A percentile compares a stretch with the other conserved stretches of the same genome.
phyloP scores from a whole-genome alignment of 2,329 filamentous ascomycete genomes.

The Emmonsia crescens region DNA sequence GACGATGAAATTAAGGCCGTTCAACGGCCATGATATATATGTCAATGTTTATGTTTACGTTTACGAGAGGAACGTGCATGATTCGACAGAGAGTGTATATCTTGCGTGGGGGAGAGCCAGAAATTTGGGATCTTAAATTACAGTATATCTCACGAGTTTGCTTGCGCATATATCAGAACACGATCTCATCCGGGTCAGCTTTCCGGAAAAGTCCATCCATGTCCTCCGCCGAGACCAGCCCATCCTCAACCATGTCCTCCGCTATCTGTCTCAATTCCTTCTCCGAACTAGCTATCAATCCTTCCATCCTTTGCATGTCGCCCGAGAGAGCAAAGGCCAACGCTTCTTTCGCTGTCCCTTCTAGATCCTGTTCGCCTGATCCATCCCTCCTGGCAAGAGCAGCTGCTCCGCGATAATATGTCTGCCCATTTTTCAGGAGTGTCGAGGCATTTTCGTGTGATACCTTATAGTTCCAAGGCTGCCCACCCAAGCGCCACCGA shows the following conservation, averaged over 20 bases:
- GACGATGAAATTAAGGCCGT: conserved; percentile 31
- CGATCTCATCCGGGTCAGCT: conserved; percentile 13
- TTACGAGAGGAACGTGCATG: not conserved
- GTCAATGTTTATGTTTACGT: not conserved
- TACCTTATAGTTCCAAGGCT: conserved; percentile 33
- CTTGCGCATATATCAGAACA: conserved; percentile 8
- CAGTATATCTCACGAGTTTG: not conserved
- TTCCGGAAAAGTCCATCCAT: conserved; percentile 7
- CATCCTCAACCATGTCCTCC: conserved; percentile 44
- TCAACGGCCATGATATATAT: conserved; percentile 9
- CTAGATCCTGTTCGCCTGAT: conserved; percentile 31
- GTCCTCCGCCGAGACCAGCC: conserved; percentile 30
- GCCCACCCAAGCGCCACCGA: conserved; percentile 40
- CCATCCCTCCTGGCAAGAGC: conserved; percentile 32
- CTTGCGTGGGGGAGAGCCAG: not conserved
- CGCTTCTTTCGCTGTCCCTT: conserved; percentile 39
- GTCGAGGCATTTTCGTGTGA: conserved; percentile 36
- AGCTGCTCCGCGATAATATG: conserved; percentile 46
- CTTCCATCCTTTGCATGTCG: conserved; percentile 30
- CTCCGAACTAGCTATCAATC: conserved; percentile 24
- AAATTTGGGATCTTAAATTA: not conserved
- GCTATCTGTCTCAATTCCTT: conserved; percentile 35
- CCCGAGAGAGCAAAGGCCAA: conserved; percentile 37
- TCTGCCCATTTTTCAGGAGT: conserved; percentile 46
- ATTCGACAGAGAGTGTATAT: not conserved